Percentiles rank a stretch among this genome's conserved stretches.
Evolutionary conservation across 140 eudicot genomes (phyloP).

Genomic region (Cichorium intybus): DNA sequence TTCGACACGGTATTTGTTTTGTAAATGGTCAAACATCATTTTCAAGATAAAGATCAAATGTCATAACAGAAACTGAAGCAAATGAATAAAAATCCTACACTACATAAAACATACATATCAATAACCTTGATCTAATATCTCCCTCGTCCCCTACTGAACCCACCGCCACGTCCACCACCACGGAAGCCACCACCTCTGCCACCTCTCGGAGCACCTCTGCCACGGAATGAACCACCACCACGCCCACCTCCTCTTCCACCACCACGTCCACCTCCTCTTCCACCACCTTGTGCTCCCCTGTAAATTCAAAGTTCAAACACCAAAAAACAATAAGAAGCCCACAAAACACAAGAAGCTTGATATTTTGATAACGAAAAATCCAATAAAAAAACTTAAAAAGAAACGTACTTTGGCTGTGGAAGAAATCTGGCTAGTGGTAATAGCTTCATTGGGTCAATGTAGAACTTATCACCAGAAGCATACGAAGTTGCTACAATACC

Average conservation of each 20-base stretch:
- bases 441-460: constrained; percentile 84
- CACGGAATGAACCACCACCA: constrained; percentile 58
- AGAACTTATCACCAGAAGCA: constrained; percentile 82
- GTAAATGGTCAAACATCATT: constrained; percentile 7
- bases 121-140: constrained; percentile 24
- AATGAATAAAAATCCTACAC: constrained; percentile 22
- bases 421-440: constrained; percentile 86
- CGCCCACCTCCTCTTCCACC: constrained; percentile 58
- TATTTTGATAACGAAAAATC: neutral
- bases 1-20: neutral
- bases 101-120: constrained; percentile 14
- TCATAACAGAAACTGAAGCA: constrained; percentile 6
- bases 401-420: constrained; percentile 84
- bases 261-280: constrained; percentile 71
- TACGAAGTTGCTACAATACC: constrained; percentile 86
- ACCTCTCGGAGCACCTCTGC: constrained; percentile 70
- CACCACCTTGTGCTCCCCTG: constrained; percentile 63
- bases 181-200: constrained; percentile 51
- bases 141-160: constrained; percentile 66
- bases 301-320: neutral
- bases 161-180: constrained; percentile 56
- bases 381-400: neutral
- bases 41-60: constrained; percentile 1
- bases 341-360: neutral
- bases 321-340: neutral